Conservation (phyloP, 805 yeast species). For the Teunomyces kruisii region DNA sequence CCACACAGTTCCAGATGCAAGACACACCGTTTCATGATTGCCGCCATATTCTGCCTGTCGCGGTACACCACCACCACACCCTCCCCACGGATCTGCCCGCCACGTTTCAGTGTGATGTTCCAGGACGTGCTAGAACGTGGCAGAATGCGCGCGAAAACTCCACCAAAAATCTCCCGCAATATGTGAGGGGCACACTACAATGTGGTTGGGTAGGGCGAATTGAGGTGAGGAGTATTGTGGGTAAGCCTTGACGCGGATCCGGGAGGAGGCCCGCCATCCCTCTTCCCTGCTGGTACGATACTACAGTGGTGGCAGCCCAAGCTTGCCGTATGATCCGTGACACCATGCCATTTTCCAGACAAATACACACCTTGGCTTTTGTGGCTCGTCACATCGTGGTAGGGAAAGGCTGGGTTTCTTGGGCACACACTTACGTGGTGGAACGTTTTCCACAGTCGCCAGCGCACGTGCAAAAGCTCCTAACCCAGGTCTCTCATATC, state of each 20-base stretch:
- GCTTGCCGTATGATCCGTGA: too few species aligned
- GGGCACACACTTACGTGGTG: neutral
- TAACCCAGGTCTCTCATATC: slow-evolving; percentile 4
- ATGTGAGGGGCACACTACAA: neutral
- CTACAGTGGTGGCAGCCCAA: too few species aligned
- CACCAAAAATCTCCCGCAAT: neutral
- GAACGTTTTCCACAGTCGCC: slow-evolving; percentile 1
- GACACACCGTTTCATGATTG: neutral
- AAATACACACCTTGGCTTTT: too few species aligned
- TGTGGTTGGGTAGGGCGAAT: too few species aligned
- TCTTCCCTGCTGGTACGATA: too few species aligned
- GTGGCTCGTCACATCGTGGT: slow-evolving; percentile 1
- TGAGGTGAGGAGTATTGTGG: too few species aligned
- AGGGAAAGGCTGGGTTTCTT: neutral
- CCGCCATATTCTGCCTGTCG: neutral
- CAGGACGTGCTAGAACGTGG: neutral
- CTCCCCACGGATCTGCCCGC: neutral
- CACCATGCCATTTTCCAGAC: too few species aligned
- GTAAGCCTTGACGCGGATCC: neutral
- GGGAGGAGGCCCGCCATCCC: too few species aligned
- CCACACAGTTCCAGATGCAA: too few species aligned
- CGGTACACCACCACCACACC: neutral
- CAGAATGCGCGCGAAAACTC: neutral
- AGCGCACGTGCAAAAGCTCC: slow-evolving; percentile 3
- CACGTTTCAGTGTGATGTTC: slow-evolving; percentile 1